These are phyloP conservation scores for Triticum timopheevii DNA, from an alignment of 176 grass and related monocot species.

Conservation along the genomic window DNA sequence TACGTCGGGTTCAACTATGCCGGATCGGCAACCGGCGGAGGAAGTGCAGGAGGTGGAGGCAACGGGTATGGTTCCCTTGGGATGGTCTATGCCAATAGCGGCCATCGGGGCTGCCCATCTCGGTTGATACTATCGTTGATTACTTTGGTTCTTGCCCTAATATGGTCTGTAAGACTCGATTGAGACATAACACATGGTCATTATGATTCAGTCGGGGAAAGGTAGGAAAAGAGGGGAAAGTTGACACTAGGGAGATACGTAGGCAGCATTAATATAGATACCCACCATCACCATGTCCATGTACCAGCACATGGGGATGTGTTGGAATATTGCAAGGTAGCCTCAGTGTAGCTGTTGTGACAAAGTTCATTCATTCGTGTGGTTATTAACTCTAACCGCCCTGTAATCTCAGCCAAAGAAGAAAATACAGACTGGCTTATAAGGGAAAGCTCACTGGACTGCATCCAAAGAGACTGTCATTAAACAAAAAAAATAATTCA, in stretches of 20 bases:
- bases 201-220: conserved; percentile 37
- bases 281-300: conserved; percentile 9
- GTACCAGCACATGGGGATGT: conserved; percentile 24
- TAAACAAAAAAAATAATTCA: too few relatives aligned
- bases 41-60: neutral
- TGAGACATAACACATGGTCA: neutral
- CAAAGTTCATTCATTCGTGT: neutral
- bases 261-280: neutral
- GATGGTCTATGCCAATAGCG: conserved; percentile 53
- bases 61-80: conserved; percentile 43
- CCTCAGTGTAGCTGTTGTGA: conserved; percentile 10
- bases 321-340: conserved; percentile 15
- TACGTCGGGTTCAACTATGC: conserved; percentile 47
- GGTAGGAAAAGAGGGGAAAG: conserved; percentile 5
- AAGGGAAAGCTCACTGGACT: too few relatives aligned
- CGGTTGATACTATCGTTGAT: neutral
- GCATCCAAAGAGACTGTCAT: too few relatives aligned
- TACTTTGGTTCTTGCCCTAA: conserved; percentile 8
- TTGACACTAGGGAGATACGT: neutral
- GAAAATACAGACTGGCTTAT: too few relatives aligned
- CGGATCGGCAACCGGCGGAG: conserved; percentile 24
- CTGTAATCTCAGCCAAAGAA: neutral
- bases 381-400: neutral
- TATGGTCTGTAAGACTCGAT: conserved; percentile 26
- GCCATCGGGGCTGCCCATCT: neutral